These are phyloP conservation scores for Scheffersomyces stipitis DNA, from an alignment of 805 yeast genomes.

Conservation along the genomic window DNA sequence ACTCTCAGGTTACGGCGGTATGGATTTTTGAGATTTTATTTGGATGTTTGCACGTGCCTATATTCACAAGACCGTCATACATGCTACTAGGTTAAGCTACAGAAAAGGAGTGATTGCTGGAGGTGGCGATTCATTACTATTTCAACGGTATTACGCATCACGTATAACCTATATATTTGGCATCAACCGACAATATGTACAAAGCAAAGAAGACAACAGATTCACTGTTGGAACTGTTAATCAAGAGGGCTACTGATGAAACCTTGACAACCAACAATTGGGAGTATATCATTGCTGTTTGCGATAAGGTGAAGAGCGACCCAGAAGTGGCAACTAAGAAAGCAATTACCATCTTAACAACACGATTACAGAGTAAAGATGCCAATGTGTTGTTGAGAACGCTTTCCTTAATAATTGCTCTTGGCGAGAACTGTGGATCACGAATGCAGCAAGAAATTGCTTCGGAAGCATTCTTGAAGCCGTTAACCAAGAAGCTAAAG, in stretches of 20 bases:
- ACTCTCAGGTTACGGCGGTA: too few relatives aligned
- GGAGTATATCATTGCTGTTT: constrained; percentile 44
- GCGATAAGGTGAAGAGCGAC: constrained; percentile 35
- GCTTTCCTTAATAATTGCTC: constrained; percentile 35
- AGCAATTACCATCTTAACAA: constrained; percentile 26
- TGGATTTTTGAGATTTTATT: too few relatives aligned
- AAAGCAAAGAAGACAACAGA: background rate
- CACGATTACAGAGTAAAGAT: constrained; percentile 30
- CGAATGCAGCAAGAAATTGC: constrained; percentile 46
- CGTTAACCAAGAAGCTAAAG: constrained; percentile 44
- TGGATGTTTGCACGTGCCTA: too few relatives aligned
- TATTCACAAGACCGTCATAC: too few relatives aligned
- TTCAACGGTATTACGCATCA: too few relatives aligned
- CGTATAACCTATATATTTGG: too few relatives aligned
- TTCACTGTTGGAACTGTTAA: constrained; percentile 16
- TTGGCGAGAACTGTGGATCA: constrained; percentile 47
- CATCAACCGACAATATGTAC: too few relatives aligned
- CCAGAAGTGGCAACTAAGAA: constrained; percentile 38
- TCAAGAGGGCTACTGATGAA: constrained; percentile 40
- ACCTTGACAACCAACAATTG: constrained; percentile 43
- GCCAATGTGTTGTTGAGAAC: constrained; percentile 42
- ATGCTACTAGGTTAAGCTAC: too few relatives aligned
- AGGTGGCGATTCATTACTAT: too few relatives aligned
- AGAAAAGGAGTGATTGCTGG: too few relatives aligned
- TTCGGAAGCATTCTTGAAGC: constrained; percentile 33